Conservation (phyloP, 2,329 filamentous ascomycete genomes). For the Zelopaecilomyces penicillatus region DNA sequence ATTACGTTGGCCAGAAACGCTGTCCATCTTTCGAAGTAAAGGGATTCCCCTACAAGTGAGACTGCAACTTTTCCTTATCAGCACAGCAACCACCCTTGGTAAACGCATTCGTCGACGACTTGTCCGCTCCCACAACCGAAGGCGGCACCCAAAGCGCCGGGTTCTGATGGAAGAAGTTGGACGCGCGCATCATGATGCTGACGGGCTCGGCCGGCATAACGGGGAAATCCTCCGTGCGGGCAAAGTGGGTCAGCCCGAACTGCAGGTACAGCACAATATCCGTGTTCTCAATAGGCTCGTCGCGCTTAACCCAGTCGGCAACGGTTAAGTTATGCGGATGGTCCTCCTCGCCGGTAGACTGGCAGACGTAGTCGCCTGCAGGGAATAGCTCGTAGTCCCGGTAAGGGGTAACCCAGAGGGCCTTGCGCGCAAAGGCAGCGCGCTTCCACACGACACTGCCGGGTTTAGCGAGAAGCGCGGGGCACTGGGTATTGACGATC, state of each 20-base stretch:
- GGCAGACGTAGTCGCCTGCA: slow-evolving; percentile 35
- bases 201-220: slow-evolving; percentile 58
- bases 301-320: slow-evolving; percentile 5
- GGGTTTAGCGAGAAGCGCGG: slow-evolving; percentile 32
- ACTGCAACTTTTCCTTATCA: slow-evolving; percentile 6
- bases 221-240: slow-evolving; percentile 58
- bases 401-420: slow-evolving; percentile 38
- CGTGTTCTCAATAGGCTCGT: slow-evolving; percentile 35
- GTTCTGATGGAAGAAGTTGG: slow-evolving; percentile 41
- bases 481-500: slow-evolving; percentile 37
- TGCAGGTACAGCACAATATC: slow-evolving; percentile 52
- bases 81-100: slow-evolving; percentile 6
- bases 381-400: slow-evolving; percentile 35
- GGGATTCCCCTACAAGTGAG: slow-evolving; percentile 10
- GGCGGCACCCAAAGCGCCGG: slow-evolving; percentile 37
- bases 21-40: neutral
- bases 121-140: slow-evolving; percentile 27
- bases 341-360: slow-evolving; percentile 35
- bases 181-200: slow-evolving; percentile 41
- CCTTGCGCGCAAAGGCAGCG: slow-evolving; percentile 35
- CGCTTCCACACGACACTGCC: slow-evolving; percentile 30
- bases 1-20: no score
- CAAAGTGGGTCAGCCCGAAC: slow-evolving; percentile 55
- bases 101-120: slow-evolving; percentile 13
- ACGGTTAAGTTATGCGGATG: slow-evolving; percentile 13